Evolutionary conservation across 495 filamentous ascomycete species (phyloP).

Genomic region (Hyaloscypha hepaticicola): DNA sequence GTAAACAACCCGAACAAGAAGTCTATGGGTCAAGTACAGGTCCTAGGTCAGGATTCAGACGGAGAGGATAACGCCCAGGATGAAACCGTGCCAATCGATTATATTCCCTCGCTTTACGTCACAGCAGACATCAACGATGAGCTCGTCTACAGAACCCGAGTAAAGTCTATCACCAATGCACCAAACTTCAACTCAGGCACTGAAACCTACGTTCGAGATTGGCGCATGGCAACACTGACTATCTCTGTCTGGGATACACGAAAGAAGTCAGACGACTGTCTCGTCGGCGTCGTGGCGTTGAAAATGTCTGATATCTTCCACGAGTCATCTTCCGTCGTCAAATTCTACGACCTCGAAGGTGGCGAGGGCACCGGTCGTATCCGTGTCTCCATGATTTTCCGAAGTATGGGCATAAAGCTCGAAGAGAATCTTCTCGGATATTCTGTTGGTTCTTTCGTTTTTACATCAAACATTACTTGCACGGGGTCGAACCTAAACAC

Average conservation of each 20-base stretch:
- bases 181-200: constrained; percentile 18
- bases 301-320: constrained; percentile 16
- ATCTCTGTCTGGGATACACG: constrained; percentile 17
- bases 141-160: constrained; percentile 14
- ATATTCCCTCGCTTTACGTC: constrained; percentile 14
- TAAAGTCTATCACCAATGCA: constrained; percentile 14
- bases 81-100: constrained; percentile 9
- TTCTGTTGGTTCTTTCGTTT: constrained; percentile 11
- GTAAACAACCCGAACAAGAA: constrained; percentile 17
- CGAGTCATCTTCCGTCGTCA: constrained; percentile 10
- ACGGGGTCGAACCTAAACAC: not conserved
- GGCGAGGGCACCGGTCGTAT: constrained; percentile 12
- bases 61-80: constrained; percentile 10
- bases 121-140: constrained; percentile 16
- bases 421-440: constrained; percentile 12
- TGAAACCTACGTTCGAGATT: constrained; percentile 16
- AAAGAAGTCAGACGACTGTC: constrained; percentile 16
- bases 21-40: constrained; percentile 12
- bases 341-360: constrained; percentile 17
- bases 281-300: constrained; percentile 13
- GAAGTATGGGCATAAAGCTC: constrained; percentile 13
- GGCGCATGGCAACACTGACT: constrained; percentile 14
- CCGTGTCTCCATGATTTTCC: constrained; percentile 17
- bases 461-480: not conserved
- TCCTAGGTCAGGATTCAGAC: constrained; percentile 13